Evolutionary conservation across 306 rosid species (phyloP).

Genomic region (Carpinus fangiana): DNA sequence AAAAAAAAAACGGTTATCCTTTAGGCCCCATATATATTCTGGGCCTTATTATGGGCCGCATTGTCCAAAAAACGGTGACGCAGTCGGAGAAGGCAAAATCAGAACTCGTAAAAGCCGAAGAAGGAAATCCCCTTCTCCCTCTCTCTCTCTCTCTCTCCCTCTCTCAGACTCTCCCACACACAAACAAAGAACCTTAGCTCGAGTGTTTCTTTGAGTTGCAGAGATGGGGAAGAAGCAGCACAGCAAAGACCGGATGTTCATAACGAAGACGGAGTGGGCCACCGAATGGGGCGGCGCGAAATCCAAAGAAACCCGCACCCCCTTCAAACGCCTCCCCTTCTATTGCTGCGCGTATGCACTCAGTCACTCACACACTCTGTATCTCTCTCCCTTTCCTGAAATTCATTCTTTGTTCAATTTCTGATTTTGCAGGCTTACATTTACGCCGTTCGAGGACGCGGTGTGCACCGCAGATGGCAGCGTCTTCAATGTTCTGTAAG

Average conservation of each 20-base stretch:
- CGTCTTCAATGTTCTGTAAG: conserved; percentile 67
- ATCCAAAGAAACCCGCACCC: conserved; percentile 61
- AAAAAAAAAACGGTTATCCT: not conserved
- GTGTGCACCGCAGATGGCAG: conserved; percentile 91
- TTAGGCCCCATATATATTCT: not conserved
- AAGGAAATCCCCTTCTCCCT: not conserved
- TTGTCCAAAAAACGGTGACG: not conserved
- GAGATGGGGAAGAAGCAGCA: conserved; percentile 96
- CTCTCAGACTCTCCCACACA: not conserved
- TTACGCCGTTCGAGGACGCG: conserved; percentile 82
- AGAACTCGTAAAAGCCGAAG: not conserved
- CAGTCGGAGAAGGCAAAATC: not conserved
- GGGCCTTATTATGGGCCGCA: not conserved
- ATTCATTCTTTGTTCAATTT: not conserved
- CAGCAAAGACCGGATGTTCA: conserved; percentile 89
- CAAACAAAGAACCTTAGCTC: not conserved
- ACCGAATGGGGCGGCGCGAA: conserved; percentile 99
- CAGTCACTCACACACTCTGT: not conserved
- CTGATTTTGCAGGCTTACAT: conserved; percentile 58
- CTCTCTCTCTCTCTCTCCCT: not conserved
- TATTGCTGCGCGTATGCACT: conserved; percentile 82
- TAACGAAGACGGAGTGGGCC: conserved; percentile 99
- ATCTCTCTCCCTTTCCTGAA: conserved; percentile 9
- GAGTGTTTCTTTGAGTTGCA: not conserved
- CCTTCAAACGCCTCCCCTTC: conserved; percentile 94